Evolutionary conservation across 2,329 filamentous ascomycete species (phyloP).

Genomic region (Chrysoporthe cubensis): DNA sequence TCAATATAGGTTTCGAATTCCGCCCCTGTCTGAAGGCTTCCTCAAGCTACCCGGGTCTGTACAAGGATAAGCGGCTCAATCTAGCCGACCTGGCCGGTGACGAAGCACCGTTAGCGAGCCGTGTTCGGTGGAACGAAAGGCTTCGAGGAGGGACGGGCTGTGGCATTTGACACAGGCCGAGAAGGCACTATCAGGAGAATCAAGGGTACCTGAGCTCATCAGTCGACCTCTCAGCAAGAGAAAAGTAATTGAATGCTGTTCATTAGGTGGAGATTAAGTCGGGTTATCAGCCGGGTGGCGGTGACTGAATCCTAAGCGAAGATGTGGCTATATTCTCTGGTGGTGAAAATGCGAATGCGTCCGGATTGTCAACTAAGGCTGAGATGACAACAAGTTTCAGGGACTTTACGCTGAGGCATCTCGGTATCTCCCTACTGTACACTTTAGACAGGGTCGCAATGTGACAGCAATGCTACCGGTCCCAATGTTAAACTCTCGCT

Average conservation of each 20-base stretch:
- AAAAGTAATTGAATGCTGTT: neutral
- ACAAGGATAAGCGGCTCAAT: no score
- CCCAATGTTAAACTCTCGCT: no score
- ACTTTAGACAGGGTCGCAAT: neutral
- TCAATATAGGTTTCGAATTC: neutral
- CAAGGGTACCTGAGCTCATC: neutral
- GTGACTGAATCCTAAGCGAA: neutral
- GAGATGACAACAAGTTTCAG: no score
- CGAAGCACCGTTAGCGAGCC: neutral
- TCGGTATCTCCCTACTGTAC: no score
- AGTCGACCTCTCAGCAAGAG: neutral
- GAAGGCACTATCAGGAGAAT: neutral
- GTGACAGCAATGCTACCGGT: neutral
- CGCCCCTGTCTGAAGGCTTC: neutral
- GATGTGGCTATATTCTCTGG: neutral
- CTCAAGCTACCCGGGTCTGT: neutral
- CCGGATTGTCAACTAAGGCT: no score
- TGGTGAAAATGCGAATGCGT: no score
- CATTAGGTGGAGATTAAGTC: neutral
- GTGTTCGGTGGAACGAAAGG: neutral
- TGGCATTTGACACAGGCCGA: neutral
- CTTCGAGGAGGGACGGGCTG: neutral
- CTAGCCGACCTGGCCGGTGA: neutral
- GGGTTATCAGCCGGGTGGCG: neutral
- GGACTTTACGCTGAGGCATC: no score